Base-by-base conservation (phyloP, 768 basidiomycete genomes). In the Russula lepida region DNA sequence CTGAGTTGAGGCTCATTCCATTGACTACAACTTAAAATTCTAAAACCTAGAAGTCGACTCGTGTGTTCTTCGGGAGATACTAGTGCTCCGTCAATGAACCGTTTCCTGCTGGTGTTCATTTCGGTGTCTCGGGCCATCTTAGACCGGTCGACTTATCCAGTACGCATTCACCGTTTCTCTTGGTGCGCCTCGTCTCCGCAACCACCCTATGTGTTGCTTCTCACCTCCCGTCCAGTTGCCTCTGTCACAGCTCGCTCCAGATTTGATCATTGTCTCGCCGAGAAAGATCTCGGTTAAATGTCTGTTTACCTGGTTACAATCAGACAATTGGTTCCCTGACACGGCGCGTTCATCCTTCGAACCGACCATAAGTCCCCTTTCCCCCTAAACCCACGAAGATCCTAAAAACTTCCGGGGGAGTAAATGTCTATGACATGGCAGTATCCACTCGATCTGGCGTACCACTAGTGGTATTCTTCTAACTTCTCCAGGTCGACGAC, bases 31-130 rank as follows among this genome's bases (percentile, higher is more conserved):
- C 60, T 30, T 61, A 61, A 61, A 61, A 61, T 35, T 43, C 28
- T 61, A 50, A 61, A 61, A 61, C 60, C 43, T 56, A 56, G 60
- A 61, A 50, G 41, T 17, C 27, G 33, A n/a, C 35, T 35, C 28
- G n/a, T 51, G 33, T 21, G 21, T 44, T 44, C 48, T 33, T 32
- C 28, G 25, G 32, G 41, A 39, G 27, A 41, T 23, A 6, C 8
- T 21, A 21, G 39, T 19, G 28, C 23, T 11, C 35, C 48, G 23
- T 43, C 19, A 19, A 21, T 21, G 41, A 44, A 35, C 41, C 41
- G 33, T 44, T 33, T 52, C 39, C 49, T 32, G 49, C 21, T 39
- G 2, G n/a, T 52, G 35, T 59, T 50, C 19, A 56, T 56, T 50
- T 56, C 60, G 60, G 60, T 56, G 3, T 50, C 60, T 50, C 35